These are phyloP conservation scores for Eucalyptus leucophloia DNA, from an alignment of 345 rosid species.

Conservation along the genomic window DNA sequence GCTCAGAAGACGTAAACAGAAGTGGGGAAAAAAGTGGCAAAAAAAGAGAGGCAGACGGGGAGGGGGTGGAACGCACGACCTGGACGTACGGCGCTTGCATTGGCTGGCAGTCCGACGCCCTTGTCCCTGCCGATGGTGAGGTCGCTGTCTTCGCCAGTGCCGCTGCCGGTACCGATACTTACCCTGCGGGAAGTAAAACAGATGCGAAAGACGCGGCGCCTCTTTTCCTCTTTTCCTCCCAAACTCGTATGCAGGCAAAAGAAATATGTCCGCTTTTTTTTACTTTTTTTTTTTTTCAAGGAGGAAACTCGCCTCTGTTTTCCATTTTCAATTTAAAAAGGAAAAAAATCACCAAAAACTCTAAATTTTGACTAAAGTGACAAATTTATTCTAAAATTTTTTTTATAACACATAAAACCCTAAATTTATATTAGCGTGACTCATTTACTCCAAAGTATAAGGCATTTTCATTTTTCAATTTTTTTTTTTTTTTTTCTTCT, in stretches of 20 bases:
- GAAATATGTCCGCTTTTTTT: neutral
- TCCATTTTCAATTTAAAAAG: neutral
- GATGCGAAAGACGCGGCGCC: neutral
- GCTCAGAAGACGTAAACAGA: neutral
- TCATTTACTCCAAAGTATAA: rapidly evolving
- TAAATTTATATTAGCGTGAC: rapidly evolving
- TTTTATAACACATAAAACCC: rapidly evolving
- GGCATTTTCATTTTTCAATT: rapidly evolving
- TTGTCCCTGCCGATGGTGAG: neutral
- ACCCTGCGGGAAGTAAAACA: neutral
- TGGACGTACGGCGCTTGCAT: neutral
- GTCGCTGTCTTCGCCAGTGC: neutral
- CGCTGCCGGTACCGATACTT: neutral
- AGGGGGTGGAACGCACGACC: neutral
- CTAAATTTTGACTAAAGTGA: rapidly evolving
- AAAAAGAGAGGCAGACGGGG: neutral
- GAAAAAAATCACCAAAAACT: no score
- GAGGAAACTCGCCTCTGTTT: neutral
- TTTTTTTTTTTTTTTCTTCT: no score
- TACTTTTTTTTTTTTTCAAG: rapidly evolving
- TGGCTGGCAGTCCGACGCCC: neutral
- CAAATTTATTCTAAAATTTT: no score
- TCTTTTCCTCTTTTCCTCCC: neutral
- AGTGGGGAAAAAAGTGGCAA: neutral
- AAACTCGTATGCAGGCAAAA: neutral